Percentiles rank a stretch among this genome's conserved stretches.
These are phyloP conservation scores for Periconia sp. DNA, from an alignment of 2,329 filamentous ascomycete genomes.

Conservation along the genomic window DNA sequence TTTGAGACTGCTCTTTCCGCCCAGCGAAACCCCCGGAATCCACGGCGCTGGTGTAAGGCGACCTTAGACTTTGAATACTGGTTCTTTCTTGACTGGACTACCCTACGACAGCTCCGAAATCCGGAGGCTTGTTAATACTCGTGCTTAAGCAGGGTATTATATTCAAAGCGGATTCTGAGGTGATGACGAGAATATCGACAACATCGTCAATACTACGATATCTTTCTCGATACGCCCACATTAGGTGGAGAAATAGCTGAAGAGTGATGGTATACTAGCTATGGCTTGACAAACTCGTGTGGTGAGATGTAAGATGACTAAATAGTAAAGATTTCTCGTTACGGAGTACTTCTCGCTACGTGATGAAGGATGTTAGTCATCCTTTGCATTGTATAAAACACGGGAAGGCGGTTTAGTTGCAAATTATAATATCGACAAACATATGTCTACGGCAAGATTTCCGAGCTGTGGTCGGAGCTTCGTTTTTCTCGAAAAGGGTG, in stretches of 20 bases:
- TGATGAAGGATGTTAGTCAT: conserved; percentile 7
- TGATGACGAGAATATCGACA: background rate
- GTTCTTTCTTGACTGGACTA: conserved; percentile 4
- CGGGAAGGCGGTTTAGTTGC: too few species aligned
- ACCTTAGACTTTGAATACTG: background rate
- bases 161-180: conserved; percentile 5
- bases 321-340: conserved; percentile 7
- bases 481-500: too few species aligned
- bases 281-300: conserved; percentile 2
- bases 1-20: background rate
- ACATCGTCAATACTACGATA: background rate
- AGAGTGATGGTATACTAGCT: background rate
- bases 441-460: too few species aligned
- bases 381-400: too few species aligned
- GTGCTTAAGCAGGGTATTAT: conserved; percentile 1
- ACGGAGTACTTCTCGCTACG: too few species aligned
- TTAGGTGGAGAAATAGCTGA: conserved; percentile 1
- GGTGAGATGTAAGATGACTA: background rate
- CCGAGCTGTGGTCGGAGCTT: too few species aligned
- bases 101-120: conserved; percentile 3
- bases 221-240: background rate
- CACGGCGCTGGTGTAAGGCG: conserved; percentile 1
- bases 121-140: conserved; percentile 1
- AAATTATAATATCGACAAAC: too few species aligned
- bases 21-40: conserved; percentile 2